Evolutionary conservation across 306 rosid species (phyloP), one percentile per base, ranked within the genome.

Genomic region (Abrus pulchellus): DNA sequence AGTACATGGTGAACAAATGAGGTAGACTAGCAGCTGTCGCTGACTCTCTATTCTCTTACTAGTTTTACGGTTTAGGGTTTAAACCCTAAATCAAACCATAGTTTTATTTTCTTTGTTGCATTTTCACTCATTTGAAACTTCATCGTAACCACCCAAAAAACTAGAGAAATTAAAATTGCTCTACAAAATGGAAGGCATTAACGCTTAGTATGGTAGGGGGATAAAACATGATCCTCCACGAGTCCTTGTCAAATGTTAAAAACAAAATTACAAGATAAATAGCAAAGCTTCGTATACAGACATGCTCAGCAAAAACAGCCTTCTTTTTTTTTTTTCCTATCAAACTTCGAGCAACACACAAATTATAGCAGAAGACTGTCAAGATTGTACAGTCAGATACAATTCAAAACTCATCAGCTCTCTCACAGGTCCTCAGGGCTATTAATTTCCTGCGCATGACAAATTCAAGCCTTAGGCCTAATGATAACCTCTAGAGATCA

Each of bases 381-480:
- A 32, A 63, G 62, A 72, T 20, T 47, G 69, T 34, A 72, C 12
- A 44, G 67, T 41, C 82, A 20, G 34, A 44, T 33, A 34, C 67
- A 44, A 61, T 68, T 74, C 77, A 41, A 64, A 28, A 29, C 43
- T 45, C 54, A 30, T 41, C 65, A 65, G 74, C 81, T 60, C 34
- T 56, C 75, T 87, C 82, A 88, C 40, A 93, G 64, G 77, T 92
- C 95, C 87, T 83, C 94, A 1, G 89, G 89, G n/a, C 90, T 90
- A 40, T 82, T 86, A 73, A 92, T 86, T 59, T 88, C 86, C 97
- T 92, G 90, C 59, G 72, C 45, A 83, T 12, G 14, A 20, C 55
- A 76, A 20, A 49, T 59, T 72, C 47, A 33, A 57, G 10, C 30
- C 61, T 56, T 76, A 57, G 48, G 29, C 28, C 54, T 45, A 70